These are phyloP conservation scores for Flammula alnicola DNA, from an alignment of 1,284 basidiomycete species.

Conservation along the genomic window DNA sequence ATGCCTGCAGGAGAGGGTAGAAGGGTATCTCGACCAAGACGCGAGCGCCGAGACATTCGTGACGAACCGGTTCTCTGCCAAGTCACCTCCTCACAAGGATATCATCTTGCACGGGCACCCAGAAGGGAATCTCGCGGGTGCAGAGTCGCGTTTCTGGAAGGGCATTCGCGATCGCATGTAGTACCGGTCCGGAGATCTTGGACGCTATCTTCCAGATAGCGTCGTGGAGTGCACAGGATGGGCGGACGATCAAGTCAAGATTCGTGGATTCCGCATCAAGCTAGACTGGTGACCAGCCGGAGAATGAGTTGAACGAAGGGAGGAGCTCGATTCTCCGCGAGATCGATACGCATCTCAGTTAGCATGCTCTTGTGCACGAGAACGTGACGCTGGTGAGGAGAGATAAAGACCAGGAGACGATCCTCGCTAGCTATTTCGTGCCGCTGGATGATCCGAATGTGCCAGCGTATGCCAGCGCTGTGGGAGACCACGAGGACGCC, in stretches of 20 bases:
- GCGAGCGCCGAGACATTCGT: conserved; percentile 93
- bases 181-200: conserved; percentile 91
- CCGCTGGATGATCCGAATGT: conserved; percentile 79
- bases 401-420: too few species aligned
- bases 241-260: conserved; percentile 99
- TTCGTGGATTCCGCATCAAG: conserved; percentile 98
- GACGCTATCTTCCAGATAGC: conserved; percentile 91
- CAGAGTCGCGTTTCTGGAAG: conserved; percentile 86
- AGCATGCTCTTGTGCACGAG: conserved; percentile 92
- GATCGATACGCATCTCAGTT: conserved; percentile 95
- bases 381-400: too few species aligned
- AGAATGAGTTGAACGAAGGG: too few species aligned
- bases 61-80: conserved; percentile 83
- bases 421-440: too few species aligned
- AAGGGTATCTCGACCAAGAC: conserved; percentile 89
- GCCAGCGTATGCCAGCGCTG: conserved; percentile 76
- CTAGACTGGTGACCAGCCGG: too few species aligned
- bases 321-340: too few species aligned
- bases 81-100: conserved; percentile 61
- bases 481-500: conserved; percentile 68
- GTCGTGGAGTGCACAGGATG: conserved; percentile 97
- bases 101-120: conserved; percentile 76
- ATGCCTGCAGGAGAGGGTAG: conserved; percentile 98
- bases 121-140: conserved; percentile 55
- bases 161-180: conserved; percentile 98